Conservation (phyloP, 1,284 basidiomycete species). For the Microbotryum scabiosae region DNA sequence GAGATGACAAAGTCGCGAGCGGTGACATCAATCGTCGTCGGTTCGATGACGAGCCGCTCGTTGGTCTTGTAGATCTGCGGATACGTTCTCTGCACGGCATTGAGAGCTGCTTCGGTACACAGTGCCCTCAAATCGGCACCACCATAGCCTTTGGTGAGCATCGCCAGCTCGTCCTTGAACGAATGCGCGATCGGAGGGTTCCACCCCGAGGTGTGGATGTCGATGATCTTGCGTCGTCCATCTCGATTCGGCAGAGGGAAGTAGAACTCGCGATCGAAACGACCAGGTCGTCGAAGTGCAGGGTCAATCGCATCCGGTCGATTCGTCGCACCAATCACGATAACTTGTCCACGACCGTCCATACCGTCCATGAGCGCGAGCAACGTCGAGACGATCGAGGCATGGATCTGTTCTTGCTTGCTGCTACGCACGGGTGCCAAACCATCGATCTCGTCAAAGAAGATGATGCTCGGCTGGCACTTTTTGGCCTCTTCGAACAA, state of each 20-base stretch:
- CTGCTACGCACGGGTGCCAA: constrained; percentile 94
- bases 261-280: constrained; percentile 98
- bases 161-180: constrained; percentile 64
- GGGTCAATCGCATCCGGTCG: constrained; percentile 95
- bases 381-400: constrained; percentile 91
- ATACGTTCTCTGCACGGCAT: constrained; percentile 90
- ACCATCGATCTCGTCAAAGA: constrained; percentile 98
- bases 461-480: constrained; percentile 90
- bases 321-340: constrained; percentile 98
- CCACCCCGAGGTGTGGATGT: constrained; percentile 89
- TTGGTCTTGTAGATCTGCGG: constrained; percentile 94
- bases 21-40: constrained; percentile 75
- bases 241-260: constrained; percentile 81
- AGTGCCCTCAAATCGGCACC: constrained; percentile 91
- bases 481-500: constrained; percentile 93
- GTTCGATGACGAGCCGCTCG: constrained; percentile 75
- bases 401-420: constrained; percentile 98
- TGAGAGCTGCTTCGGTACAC: constrained; percentile 92
- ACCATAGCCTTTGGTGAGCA: constrained; percentile 93
- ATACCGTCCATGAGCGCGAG: constrained; percentile 99
- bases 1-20: constrained; percentile 96
- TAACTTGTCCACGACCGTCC: constrained; percentile 89
- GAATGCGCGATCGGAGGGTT: constrained; percentile 63
- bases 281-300: constrained; percentile 82
- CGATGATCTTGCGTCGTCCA: constrained; percentile 79